These are phyloP conservation scores for Hygrocybe coccinea DNA, from an alignment of 768 basidiomycete species.

Conservation along the genomic window DNA sequence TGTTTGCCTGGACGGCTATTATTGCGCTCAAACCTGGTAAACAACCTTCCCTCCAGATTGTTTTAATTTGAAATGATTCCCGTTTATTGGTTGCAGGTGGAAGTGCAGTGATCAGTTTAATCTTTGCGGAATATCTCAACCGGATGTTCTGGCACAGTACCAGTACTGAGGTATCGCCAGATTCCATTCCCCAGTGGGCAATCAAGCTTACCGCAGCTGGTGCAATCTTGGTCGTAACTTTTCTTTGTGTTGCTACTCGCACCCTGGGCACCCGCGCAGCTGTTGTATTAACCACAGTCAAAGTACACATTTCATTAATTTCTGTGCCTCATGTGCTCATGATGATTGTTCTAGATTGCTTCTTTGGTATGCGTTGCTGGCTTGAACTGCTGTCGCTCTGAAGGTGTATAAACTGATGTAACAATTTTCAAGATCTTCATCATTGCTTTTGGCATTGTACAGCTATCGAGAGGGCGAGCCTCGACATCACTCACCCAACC, in stretches of 20 bases:
- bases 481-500: slow-evolving; percentile 62
- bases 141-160: slow-evolving; percentile 78
- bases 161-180: slow-evolving; percentile 65
- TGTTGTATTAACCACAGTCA: slow-evolving; percentile 83
- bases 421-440: slow-evolving; percentile 54
- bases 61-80: neutral
- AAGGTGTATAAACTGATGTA: neutral
- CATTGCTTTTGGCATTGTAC: slow-evolving; percentile 72
- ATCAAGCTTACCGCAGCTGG: slow-evolving; percentile 80
- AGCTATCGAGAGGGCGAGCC: slow-evolving; percentile 64
- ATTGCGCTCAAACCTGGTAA: slow-evolving; percentile 80
- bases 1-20: slow-evolving; percentile 94
- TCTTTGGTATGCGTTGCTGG: slow-evolving; percentile 50
- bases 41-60: slow-evolving; percentile 8
- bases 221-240: slow-evolving; percentile 66
- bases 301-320: slow-evolving; percentile 44
- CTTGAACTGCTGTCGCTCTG: neutral
- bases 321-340: slow-evolving; percentile 5
- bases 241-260: slow-evolving; percentile 73
- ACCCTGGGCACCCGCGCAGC: slow-evolving; percentile 77
- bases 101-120: slow-evolving; percentile 82
- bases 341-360: slow-evolving; percentile 42
- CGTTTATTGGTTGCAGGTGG: slow-evolving; percentile 40
- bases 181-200: slow-evolving; percentile 83
- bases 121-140: slow-evolving; percentile 89